phyloP scores from a whole-genome alignment of 306 rosid genomes.

The Castanospermum australe region DNA sequence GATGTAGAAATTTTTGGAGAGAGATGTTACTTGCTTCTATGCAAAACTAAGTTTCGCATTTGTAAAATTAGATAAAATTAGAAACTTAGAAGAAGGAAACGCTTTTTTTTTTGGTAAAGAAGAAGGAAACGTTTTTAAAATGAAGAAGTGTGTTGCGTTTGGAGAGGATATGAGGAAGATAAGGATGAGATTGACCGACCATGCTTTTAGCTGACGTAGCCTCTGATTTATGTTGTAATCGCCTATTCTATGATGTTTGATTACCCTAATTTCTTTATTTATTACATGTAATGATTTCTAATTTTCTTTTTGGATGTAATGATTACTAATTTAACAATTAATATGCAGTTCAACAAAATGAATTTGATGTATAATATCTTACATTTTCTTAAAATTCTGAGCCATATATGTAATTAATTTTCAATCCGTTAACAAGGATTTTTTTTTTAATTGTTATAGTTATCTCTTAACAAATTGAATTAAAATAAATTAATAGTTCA shows the following conservation, averaged over 20 bases:
- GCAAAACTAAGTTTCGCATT: slow-evolving; percentile 35
- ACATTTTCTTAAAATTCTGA: no score
- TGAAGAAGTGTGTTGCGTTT: slow-evolving; percentile 1
- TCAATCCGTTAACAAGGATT: no score
- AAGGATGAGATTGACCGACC: slow-evolving; percentile 49
- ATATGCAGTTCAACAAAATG: background rate
- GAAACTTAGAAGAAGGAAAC: background rate
- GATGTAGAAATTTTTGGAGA: slow-evolving; percentile 22
- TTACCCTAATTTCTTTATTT: background rate
- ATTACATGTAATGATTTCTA: no score
- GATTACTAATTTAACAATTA: background rate
- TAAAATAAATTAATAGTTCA: no score
- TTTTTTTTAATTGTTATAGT: no score
- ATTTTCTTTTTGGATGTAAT: no score
- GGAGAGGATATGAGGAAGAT: slow-evolving; percentile 25
- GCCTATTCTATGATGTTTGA: background rate
- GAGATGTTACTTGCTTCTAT: slow-evolving; percentile 12
- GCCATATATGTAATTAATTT: no score
- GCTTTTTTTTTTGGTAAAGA: no score
- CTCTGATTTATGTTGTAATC: background rate
- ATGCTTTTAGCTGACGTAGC: slow-evolving; percentile 24
- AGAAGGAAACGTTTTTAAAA: background rate
- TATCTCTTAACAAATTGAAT: no score
- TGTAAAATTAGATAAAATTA: background rate
- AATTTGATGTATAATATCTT: no score